Evolutionary conservation across 73 alveolate genomes (phyloP), one percentile per base, ranked within the genome.

Genomic region (Paramecium sonneborni): DNA sequence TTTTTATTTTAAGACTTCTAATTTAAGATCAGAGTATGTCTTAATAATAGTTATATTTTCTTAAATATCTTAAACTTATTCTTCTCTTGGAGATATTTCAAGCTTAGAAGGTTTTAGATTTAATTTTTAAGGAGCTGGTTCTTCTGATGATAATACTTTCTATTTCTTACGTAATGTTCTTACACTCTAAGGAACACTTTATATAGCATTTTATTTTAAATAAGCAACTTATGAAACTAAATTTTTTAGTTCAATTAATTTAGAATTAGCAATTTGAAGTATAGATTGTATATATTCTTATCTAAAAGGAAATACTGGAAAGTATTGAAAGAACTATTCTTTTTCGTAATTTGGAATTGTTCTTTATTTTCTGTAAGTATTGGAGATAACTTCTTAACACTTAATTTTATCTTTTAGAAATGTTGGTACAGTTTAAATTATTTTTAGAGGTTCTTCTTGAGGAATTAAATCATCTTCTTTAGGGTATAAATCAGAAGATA

Each of bases 241-340:
- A 74, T 38, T 74, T 32, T 74, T 24, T 4, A 74, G 39, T 18
- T 32, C 58, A 21, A 18, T 43, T 35, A 74, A 74, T 21, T 38
- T 74, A 7, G 15, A 9, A 0, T 12, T 74, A 18, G 46, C 56
- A 30, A 74, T 74, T 18, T 74, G 12, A 3, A 74, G 18, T 0
- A 74, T 35, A 0, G 62, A 32, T 74, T 74, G 15, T 9, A 74
- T 15, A n/a, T 74, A 74, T 74, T 74, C 87, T 35, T 35, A 14
- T 1, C 58, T 23, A 20, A 74, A 74, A 32, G 87, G 56, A 74
- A 35, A 74, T 10, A 74, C 87, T 35, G 87, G 87, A 74, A 74
- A 74, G 28, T 74, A 74, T 74, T 74, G 35, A n/a, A 30, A 74
- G 12, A 74, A 74, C 46, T n/a, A 24, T 7, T 74, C 58, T 74